These are phyloP conservation scores for Flaveria trinervia DNA, from an alignment of 129 eudicot genomes.

Conservation along the genomic window DNA sequence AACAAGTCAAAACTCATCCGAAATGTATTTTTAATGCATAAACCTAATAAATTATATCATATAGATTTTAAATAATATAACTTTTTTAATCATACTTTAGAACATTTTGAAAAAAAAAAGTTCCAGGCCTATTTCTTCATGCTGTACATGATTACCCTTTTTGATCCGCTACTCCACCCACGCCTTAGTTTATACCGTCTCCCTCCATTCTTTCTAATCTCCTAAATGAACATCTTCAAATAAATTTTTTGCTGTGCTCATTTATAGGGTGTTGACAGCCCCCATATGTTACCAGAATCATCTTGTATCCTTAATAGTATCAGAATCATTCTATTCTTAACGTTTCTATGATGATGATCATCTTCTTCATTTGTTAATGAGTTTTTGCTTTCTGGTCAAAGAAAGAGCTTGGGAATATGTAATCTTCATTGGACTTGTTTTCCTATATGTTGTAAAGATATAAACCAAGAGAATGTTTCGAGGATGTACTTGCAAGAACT, in stretches of 20 bases:
- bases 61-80: not conserved
- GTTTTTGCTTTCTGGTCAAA: not conserved
- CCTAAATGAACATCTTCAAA: not conserved
- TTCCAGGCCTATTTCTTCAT: not conserved
- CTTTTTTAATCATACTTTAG: not conserved
- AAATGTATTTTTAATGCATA: not conserved
- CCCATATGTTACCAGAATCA: conserved; percentile 42
- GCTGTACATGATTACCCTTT: not conserved
- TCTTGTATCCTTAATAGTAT: conserved; percentile 61
- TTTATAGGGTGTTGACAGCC: conserved; percentile 59
- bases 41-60: not conserved
- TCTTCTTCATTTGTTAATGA: not conserved
- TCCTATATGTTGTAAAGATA: conserved; percentile 57
- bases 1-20: not conserved
- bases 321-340: not conserved
- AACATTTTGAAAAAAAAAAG: not conserved
- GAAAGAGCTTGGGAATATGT: conserved; percentile 10
- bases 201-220: too few relatives aligned
- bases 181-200: not conserved
- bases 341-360: not conserved
- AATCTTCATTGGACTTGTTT: not conserved
- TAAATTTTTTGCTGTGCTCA: not conserved
- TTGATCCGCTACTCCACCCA: not conserved
- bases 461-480: conserved; percentile 61
- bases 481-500: conserved; percentile 81